Conservation (phyloP, 495 filamentous ascomycete species). For the Thozetella sp. region DNA sequence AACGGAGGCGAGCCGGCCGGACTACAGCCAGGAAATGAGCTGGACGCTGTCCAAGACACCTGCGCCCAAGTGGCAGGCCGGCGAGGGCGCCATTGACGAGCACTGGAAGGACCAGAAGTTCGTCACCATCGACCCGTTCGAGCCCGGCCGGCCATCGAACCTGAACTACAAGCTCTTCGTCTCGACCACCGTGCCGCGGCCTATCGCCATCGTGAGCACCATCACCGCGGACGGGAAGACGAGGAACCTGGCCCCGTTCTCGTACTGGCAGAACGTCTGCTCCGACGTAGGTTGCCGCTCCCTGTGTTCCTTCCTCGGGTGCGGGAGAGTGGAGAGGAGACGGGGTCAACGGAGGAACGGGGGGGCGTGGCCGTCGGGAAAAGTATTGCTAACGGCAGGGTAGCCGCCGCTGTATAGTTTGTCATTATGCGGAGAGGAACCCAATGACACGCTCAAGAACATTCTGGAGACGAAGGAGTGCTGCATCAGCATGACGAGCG, state of each 20-base stretch:
- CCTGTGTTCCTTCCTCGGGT: neutral
- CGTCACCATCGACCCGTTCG: neutral
- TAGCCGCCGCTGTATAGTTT: neutral
- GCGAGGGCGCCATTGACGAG: neutral
- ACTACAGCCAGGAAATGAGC: neutral
- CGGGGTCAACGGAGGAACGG: neutral
- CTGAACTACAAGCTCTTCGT: conserved; percentile 1
- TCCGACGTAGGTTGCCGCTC: neutral
- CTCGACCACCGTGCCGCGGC: neutral
- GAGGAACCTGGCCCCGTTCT: neutral
- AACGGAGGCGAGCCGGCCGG: neutral
- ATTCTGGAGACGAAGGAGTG: conserved; percentile 1
- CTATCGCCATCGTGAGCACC: conserved; percentile 1
- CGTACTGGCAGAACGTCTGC: neutral
- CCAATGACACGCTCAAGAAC: conserved; percentile 2
- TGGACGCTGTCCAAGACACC: conserved; percentile 2
- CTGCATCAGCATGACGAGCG: conserved; percentile 2
- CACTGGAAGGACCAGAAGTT: neutral
- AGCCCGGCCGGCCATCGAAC: neutral
- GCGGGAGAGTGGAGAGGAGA: too few species aligned
- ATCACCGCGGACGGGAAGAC: neutral
- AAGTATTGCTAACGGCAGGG: too few species aligned
- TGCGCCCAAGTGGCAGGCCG: neutral
- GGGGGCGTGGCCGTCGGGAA: too few species aligned
- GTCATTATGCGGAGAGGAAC: neutral